These are phyloP conservation scores for Penicillium taxi DNA, from an alignment of 495 filamentous ascomycete species.

Conservation along the genomic window DNA sequence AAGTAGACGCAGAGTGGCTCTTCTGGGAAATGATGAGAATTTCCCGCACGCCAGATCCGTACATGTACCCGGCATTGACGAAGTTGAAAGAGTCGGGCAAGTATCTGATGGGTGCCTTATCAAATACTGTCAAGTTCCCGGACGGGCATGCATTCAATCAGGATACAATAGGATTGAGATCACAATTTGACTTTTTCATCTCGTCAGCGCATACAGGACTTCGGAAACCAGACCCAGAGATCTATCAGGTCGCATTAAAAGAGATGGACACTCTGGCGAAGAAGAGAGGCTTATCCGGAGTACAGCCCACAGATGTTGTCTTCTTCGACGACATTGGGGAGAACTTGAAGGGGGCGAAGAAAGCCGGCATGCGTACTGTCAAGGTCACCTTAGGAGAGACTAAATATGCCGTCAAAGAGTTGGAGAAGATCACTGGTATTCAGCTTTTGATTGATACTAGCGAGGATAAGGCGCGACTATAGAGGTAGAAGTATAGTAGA, in stretches of 20 bases:
- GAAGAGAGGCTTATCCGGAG: slow-evolving; percentile 44
- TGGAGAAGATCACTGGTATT: slow-evolving; percentile 54
- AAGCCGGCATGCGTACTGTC: slow-evolving; percentile 69
- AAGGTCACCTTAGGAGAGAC: slow-evolving; percentile 74
- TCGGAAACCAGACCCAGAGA: slow-evolving; percentile 74
- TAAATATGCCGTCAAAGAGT: slow-evolving; percentile 63
- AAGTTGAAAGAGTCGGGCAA: slow-evolving; percentile 52
- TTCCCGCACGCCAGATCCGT: slow-evolving; percentile 65
- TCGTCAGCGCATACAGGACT: slow-evolving; percentile 78
- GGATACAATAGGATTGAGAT: slow-evolving; percentile 42
- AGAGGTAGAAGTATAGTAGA: slow-evolving; percentile 1
- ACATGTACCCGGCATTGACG: slow-evolving; percentile 79
- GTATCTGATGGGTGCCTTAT: slow-evolving; percentile 73
- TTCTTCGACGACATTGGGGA: slow-evolving; percentile 96
- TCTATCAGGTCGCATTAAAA: slow-evolving; percentile 67
- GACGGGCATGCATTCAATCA: slow-evolving; percentile 50
- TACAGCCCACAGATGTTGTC: slow-evolving; percentile 61
- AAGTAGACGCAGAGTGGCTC: slow-evolving; percentile 68
- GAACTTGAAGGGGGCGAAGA: slow-evolving; percentile 77
- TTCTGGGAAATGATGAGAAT: slow-evolving; percentile 91
- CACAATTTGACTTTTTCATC: slow-evolving; percentile 74
- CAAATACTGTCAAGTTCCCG: slow-evolving; percentile 82
- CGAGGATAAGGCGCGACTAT: slow-evolving; percentile 33
- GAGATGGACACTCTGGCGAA: slow-evolving; percentile 54
- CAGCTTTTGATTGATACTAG: slow-evolving; percentile 45